phyloP scores from a whole-genome alignment of 2,329 filamentous ascomycete species.

The Shiraia bambusicola region DNA sequence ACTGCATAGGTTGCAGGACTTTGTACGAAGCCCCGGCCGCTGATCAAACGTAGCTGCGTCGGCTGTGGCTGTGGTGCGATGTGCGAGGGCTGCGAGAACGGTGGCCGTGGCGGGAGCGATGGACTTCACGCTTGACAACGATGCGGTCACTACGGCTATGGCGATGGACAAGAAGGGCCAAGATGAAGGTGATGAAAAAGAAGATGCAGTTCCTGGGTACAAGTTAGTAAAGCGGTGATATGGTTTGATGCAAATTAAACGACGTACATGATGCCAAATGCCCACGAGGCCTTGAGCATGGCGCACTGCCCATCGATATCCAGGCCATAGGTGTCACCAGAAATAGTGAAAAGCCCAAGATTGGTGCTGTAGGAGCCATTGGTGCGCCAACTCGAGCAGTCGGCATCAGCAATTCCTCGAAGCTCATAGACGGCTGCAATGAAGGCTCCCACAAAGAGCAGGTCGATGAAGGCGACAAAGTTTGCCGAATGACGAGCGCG shows the following conservation, averaged over 20 bases:
- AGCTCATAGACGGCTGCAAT: slow-evolving; percentile 62
- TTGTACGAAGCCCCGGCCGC: neutral
- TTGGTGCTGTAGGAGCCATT: slow-evolving; percentile 56
- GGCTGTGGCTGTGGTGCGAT: slow-evolving; percentile 36
- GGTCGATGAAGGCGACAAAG: slow-evolving; percentile 63
- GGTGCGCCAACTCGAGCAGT: slow-evolving; percentile 65
- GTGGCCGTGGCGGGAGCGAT: slow-evolving; percentile 49
- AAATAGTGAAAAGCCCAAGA: slow-evolving; percentile 63
- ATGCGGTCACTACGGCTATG: slow-evolving; percentile 53
- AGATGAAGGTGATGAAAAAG: slow-evolving; percentile 44
- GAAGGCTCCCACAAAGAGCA: slow-evolving; percentile 64
- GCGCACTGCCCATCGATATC: slow-evolving; percentile 74
- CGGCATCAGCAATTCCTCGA: slow-evolving; percentile 58
- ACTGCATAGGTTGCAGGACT: neutral
- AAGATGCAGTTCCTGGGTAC: slow-evolving; percentile 40
- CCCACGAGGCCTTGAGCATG: slow-evolving; percentile 90
- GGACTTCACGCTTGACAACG: slow-evolving; percentile 55
- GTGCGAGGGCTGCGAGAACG: slow-evolving; percentile 42
- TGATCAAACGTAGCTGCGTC: slow-evolving; percentile 40
- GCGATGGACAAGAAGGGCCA: slow-evolving; percentile 63
- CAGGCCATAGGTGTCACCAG: slow-evolving; percentile 53
- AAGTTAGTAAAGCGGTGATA: slow-evolving; percentile 23
- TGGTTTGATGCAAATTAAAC: neutral
- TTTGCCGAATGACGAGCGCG: slow-evolving; percentile 59
- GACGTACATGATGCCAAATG: slow-evolving; percentile 80